A percentile compares a stretch with the other conserved stretches of the same genome.
Evolutionary conservation across 106 monocot species (phyloP).

Genomic region (Dioscorea alata): DNA sequence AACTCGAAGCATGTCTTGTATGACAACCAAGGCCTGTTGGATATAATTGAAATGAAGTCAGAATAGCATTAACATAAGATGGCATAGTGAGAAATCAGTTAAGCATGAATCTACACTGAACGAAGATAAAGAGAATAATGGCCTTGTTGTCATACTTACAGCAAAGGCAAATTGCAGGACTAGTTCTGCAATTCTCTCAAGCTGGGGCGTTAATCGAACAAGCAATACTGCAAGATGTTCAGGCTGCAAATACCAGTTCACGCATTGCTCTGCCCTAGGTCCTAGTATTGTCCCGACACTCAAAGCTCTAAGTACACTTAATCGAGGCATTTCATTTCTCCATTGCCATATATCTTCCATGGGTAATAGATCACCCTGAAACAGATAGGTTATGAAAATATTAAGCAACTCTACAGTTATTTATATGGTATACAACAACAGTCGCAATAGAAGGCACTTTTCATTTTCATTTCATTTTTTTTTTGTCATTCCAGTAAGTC

Average conservation of each 20-base stretch:
- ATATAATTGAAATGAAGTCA: not conserved
- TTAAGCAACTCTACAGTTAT: not conserved
- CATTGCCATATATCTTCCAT: conserved; percentile 95
- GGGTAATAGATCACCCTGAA: conserved; percentile 81
- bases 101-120: too few relatives aligned
- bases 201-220: conserved; percentile 56
- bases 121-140: not conserved
- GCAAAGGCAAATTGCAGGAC: conserved; percentile 71
- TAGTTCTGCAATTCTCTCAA: conserved; percentile 65
- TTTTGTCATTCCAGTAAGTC: too few relatives aligned
- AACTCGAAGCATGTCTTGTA: conserved; percentile 92
- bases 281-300: conserved; percentile 74
- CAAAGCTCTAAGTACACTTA: conserved; percentile 71
- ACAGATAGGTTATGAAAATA: not conserved
- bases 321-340: conserved; percentile 72
- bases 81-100: not conserved
- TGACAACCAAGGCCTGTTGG: conserved; percentile 60
- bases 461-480: too few relatives aligned
- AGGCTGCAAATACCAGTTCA: conserved; percentile 75
- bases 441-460: too few relatives aligned
- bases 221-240: conserved; percentile 50
- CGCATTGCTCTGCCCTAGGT: conserved; percentile 45
- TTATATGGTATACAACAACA: too few relatives aligned
- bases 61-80: not conserved
- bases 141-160: conserved; percentile 30